A percentile compares a stretch with the other conserved stretches of the same genome.
These are phyloP conservation scores for Phaeosphaeriaceae sp. DNA, from an alignment of 2,329 filamentous ascomycete species.

Conservation along the genomic window DNA sequence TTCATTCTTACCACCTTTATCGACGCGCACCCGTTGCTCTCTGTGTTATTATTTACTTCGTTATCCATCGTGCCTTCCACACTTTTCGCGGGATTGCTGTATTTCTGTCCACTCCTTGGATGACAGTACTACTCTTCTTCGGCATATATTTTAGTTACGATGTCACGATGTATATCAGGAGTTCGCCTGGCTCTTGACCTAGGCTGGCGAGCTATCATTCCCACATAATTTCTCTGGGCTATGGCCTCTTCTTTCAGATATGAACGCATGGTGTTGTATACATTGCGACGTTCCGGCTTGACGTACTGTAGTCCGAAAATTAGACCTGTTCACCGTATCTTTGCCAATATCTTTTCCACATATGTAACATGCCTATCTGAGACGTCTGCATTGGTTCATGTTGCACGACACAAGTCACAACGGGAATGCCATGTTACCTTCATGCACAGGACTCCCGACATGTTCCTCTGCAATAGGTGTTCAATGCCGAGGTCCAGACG, in stretches of 20 bases:
- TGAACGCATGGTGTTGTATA: slow-evolving; percentile 7
- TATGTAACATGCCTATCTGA: neutral
- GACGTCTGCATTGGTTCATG: neutral
- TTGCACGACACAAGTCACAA: slow-evolving; percentile 5
- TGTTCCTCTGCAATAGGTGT: neutral
- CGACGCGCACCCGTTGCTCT: slow-evolving; percentile 36
- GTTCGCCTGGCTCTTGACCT: slow-evolving; percentile 11
- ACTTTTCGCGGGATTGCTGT: slow-evolving; percentile 7
- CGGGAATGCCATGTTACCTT: neutral
- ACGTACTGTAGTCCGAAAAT: slow-evolving; percentile 4
- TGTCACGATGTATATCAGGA: slow-evolving; percentile 41
- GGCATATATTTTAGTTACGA: slow-evolving; percentile 37
- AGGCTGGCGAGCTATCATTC: slow-evolving; percentile 1
- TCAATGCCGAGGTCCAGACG: neutral
- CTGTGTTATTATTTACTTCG: slow-evolving; percentile 27
- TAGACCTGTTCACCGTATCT: slow-evolving; percentile 4
- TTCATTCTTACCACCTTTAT: slow-evolving; percentile 37
- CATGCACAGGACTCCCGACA: neutral
- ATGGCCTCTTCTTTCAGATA: slow-evolving; percentile 1
- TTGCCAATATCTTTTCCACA: neutral
- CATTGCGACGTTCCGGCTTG: slow-evolving; percentile 11
- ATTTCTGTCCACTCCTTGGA: slow-evolving; percentile 3
- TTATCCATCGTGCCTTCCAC: slow-evolving; percentile 11
- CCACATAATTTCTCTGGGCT: slow-evolving; percentile 24
- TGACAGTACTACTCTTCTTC: slow-evolving; percentile 22